Conservation (phyloP, 176 grass and related monocot genomes). For the Oryza glaberrima region DNA sequence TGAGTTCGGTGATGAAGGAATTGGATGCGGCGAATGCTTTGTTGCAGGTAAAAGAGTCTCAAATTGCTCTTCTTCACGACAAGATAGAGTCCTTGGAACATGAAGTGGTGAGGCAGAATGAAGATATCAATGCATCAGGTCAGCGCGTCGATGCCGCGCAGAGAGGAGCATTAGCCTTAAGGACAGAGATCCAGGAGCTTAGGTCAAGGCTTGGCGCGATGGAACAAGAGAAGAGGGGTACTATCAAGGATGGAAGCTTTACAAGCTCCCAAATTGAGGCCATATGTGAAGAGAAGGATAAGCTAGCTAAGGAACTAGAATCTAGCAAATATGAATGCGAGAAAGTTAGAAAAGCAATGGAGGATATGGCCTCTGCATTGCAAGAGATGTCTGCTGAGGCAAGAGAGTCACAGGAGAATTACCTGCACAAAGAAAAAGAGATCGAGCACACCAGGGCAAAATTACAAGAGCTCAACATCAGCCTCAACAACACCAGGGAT, state of each 20-base stretch:
- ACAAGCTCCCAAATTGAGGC: slow-evolving; percentile 47
- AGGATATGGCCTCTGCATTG: slow-evolving; percentile 72
- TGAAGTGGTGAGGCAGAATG: slow-evolving; percentile 57
- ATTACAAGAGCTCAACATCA: slow-evolving; percentile 60
- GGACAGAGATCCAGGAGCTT: slow-evolving; percentile 47
- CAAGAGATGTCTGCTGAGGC: slow-evolving; percentile 74
- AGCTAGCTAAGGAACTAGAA: slow-evolving; percentile 57
- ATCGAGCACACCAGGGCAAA: slow-evolving; percentile 55
- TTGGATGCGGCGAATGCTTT: slow-evolving; percentile 52
- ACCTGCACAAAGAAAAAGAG: slow-evolving; percentile 61
- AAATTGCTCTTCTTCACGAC: slow-evolving; percentile 48
- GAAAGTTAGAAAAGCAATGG: slow-evolving; percentile 75
- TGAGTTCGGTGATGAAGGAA: slow-evolving; percentile 51
- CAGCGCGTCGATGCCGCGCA: slow-evolving; percentile 47
- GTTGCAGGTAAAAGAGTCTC: slow-evolving; percentile 53
- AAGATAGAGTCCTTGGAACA: slow-evolving; percentile 62
- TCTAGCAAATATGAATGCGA: slow-evolving; percentile 52
- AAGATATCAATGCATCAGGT: slow-evolving; percentile 50
- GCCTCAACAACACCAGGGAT: slow-evolving; percentile 60
- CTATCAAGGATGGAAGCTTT: slow-evolving; percentile 48
- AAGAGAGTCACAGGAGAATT: slow-evolving; percentile 54
- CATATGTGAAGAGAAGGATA: slow-evolving; percentile 57
- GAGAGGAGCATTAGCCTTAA: slow-evolving; percentile 55
- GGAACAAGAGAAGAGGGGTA: slow-evolving; percentile 51
- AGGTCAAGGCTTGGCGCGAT: slow-evolving; percentile 55